These are phyloP conservation scores for Aspergillus saccharolyticus DNA, from an alignment of 495 filamentous ascomycete genomes.

Conservation along the genomic window DNA sequence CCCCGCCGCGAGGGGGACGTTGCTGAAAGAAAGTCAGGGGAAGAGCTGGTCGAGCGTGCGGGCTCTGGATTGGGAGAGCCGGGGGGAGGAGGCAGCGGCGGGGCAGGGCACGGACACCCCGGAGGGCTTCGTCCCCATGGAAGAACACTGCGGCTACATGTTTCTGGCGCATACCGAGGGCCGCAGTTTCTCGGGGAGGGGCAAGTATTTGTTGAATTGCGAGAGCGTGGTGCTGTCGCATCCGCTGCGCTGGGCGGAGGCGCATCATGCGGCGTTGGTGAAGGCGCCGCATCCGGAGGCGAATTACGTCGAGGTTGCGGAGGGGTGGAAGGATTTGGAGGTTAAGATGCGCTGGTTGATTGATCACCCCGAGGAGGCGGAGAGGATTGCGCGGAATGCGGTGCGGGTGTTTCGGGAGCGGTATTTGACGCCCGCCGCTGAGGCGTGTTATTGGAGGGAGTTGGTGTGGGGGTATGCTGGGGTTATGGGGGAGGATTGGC, in stretches of 20 bases:
- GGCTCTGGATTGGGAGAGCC: constrained; percentile 48
- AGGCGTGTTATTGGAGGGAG: constrained; percentile 57
- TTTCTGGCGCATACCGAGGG: constrained; percentile 57
- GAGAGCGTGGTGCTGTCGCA: constrained; percentile 51
- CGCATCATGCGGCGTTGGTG: constrained; percentile 35
- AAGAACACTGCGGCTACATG: constrained; percentile 58
- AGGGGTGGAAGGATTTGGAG: constrained; percentile 51
- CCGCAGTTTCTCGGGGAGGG: constrained; percentile 51
- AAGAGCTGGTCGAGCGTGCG: constrained; percentile 50
- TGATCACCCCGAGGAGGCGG: constrained; percentile 43
- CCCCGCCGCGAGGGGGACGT: constrained; percentile 35
- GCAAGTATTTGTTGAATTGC: constrained; percentile 58
- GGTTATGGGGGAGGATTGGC: constrained; percentile 41
- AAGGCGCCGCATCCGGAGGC: constrained; percentile 46
- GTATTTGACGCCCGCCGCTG: constrained; percentile 56
- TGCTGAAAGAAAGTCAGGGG: constrained; percentile 41
- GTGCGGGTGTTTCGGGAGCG: constrained; percentile 52
- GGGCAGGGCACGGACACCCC: too few species aligned
- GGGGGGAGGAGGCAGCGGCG: too few species aligned
- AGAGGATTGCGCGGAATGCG: constrained; percentile 52
- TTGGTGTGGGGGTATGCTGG: constrained; percentile 46
- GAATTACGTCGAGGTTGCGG: constrained; percentile 54
- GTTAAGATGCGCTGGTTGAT: constrained; percentile 48
- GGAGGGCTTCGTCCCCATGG: constrained; percentile 40
- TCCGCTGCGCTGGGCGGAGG: constrained; percentile 35